These are phyloP conservation scores for Ormosia semicastrata DNA, from an alignment of 306 rosid genomes.

Conservation along the genomic window DNA sequence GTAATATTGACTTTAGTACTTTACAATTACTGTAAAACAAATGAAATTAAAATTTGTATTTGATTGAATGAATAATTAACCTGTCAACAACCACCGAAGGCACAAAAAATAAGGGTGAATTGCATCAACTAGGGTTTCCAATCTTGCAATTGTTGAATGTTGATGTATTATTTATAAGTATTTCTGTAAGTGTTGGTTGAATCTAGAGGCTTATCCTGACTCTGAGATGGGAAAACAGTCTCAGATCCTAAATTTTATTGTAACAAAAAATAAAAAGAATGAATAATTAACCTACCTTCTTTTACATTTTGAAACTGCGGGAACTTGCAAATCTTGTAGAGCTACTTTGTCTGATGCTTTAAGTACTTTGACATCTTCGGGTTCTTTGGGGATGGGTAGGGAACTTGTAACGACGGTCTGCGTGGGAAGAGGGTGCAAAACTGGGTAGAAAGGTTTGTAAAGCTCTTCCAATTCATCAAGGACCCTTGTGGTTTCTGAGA, in stretches of 20 bases:
- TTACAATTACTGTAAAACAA: background rate
- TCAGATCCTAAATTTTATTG: background rate
- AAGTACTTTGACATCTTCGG: constrained; percentile 19
- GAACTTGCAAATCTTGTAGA: constrained; percentile 29
- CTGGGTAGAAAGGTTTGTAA: constrained; percentile 63
- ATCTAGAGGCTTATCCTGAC: too few relatives aligned
- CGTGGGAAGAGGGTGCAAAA: constrained; percentile 41
- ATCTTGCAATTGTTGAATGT: too few relatives aligned
- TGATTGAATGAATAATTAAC: background rate
- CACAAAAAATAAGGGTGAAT: too few relatives aligned
- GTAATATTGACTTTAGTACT: too few relatives aligned
- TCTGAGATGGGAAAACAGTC: too few relatives aligned
- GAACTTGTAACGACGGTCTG: constrained; percentile 33
- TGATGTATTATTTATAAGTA: too few relatives aligned
- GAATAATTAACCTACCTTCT: constrained; percentile 41
- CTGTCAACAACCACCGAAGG: too few relatives aligned
- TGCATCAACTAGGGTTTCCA: too few relatives aligned
- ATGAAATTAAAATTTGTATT: background rate
- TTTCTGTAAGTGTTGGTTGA: too few relatives aligned
- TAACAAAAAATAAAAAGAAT: background rate
- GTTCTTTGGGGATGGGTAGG: constrained; percentile 44
- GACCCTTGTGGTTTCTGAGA: constrained; percentile 46
- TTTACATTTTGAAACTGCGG: constrained; percentile 30
- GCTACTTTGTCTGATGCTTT: constrained; percentile 31
- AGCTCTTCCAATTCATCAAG: constrained; percentile 60